Percentiles rank a stretch among this genome's conserved stretches.
These are phyloP conservation scores for Westerdykella sp. DNA, from an alignment of 2,329 filamentous ascomycete species.

Conservation along the genomic window DNA sequence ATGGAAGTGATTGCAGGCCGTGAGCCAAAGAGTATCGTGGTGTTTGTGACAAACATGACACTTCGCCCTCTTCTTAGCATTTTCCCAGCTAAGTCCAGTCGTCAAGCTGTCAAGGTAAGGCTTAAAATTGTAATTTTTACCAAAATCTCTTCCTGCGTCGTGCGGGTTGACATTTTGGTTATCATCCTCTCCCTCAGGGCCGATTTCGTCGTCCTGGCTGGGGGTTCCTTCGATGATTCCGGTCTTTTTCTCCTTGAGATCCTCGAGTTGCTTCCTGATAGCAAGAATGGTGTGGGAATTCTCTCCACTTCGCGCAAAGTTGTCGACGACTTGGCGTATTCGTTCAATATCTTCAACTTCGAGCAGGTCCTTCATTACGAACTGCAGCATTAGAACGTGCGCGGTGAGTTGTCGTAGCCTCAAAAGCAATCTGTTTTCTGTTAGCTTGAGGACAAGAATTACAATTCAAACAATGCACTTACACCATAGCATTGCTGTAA, in stretches of 20 bases:
- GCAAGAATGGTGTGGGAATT: slow-evolving; percentile 15
- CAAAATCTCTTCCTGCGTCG: slow-evolving; percentile 29
- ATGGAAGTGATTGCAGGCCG: slow-evolving; percentile 52
- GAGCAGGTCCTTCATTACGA: slow-evolving; percentile 42
- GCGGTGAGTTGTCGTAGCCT: slow-evolving; percentile 48
- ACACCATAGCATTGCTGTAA: slow-evolving; percentile 39
- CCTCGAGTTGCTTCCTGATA: slow-evolving; percentile 27
- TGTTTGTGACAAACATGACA: slow-evolving; percentile 30
- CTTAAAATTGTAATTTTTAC: slow-evolving; percentile 37
- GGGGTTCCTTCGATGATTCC: slow-evolving; percentile 5
- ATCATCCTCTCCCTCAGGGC: neutral
- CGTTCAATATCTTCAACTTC: slow-evolving; percentile 41
- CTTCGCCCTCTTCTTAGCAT: slow-evolving; percentile 37
- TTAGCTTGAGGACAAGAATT: slow-evolving; percentile 1
- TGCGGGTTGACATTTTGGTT: slow-evolving; percentile 2
- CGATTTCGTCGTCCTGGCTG: slow-evolving; percentile 1
- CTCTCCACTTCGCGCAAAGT: slow-evolving; percentile 14
- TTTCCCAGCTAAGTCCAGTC: slow-evolving; percentile 31
- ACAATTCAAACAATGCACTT: slow-evolving; percentile 2
- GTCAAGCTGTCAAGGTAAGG: slow-evolving; percentile 37
- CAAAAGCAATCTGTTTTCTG: slow-evolving; percentile 37
- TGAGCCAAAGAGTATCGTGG: slow-evolving; percentile 43
- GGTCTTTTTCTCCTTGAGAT: slow-evolving; percentile 11
- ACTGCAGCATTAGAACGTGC: slow-evolving; percentile 46
- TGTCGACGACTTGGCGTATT: slow-evolving; percentile 32